Evolutionary conservation across 768 basidiomycete genomes (phyloP).

Genomic region (Collybiopsis luxurians): DNA sequence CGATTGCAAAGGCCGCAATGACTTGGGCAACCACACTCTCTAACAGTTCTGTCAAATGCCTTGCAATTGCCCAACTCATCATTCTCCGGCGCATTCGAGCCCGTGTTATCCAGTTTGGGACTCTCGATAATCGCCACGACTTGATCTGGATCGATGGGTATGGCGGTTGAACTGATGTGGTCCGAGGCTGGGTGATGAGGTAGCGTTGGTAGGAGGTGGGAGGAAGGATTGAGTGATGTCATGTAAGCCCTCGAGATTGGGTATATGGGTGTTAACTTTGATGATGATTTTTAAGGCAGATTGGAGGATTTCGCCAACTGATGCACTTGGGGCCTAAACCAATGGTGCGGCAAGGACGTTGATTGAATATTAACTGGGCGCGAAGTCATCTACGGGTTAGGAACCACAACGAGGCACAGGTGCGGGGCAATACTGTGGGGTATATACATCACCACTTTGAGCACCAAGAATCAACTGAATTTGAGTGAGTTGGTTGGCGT

Average conservation of each 20-base stretch:
- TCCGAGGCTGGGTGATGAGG: no score
- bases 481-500: no score
- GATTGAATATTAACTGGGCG: no score
- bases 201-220: conserved; percentile 42
- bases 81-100: conserved; percentile 41
- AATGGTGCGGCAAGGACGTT: no score
- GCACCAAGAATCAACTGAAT: no score
- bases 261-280: conserved; percentile 46
- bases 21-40: conserved; percentile 37
- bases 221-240: conserved; percentile 45
- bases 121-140: conserved; percentile 44
- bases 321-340: conserved; percentile 47
- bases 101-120: conserved; percentile 41
- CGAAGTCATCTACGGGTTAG: no score
- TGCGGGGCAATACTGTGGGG: no score
- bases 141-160: conserved; percentile 47
- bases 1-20: conserved; percentile 42
- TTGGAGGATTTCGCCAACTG: conserved; percentile 46
- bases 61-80: conserved; percentile 40
- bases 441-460: no score
- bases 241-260: conserved; percentile 45
- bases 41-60: conserved; percentile 43
- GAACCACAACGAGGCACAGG: no score
- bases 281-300: no score
- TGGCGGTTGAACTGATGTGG: conserved; percentile 42